Base-by-base conservation (phyloP, 768 basidiomycete species). In the Mycena floridula region DNA sequence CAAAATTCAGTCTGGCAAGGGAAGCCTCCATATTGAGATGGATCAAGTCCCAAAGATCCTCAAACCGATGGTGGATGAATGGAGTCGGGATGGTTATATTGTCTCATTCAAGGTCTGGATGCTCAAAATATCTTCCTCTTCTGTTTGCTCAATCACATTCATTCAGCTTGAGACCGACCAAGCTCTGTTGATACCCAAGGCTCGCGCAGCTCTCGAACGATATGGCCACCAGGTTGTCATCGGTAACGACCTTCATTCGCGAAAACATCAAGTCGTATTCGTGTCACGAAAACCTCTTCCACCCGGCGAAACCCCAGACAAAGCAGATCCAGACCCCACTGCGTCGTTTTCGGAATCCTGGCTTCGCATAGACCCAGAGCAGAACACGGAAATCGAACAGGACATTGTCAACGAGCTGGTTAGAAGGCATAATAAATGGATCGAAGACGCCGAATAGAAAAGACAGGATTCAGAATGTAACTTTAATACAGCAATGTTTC, bases 191-290 rank as follows among this genome's bases (percentile, higher is more conserved):
- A 75, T 97, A 46, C 95, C 96, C 24, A 99, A 99, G 70, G 85
- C 94, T 0, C 76, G 82, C 13, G 77, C 74, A 7, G 90, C 96
- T 2, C 77, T 98, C 25, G 83, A 91, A 48, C 80, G 94, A 21
- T 99, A 98, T 62, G 93, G 94, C 1, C 96, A 98, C 60, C 94
- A 98, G 59, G 82, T 96, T 23, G 96, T 99, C 43, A 90, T 99
- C 49, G 96, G 91, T 16, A 99, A 99, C 62, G 86, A 92, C 49
- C 80, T 99, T n/a, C 79, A 93, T 57, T 76, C 78, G 27, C 79
- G 96, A 42, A 99, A 99, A 62, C 77, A 77, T 50, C 87, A 93
- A 59, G 95, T 99, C 44, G 89, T 95, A 5, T 87, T 98, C 56
- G 85, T 99, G 24, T 87, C 88, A 16, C 79, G 66, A 35, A 35